Conservation (phyloP, 208 protist species). For the Crithidia mellificae region DNA sequence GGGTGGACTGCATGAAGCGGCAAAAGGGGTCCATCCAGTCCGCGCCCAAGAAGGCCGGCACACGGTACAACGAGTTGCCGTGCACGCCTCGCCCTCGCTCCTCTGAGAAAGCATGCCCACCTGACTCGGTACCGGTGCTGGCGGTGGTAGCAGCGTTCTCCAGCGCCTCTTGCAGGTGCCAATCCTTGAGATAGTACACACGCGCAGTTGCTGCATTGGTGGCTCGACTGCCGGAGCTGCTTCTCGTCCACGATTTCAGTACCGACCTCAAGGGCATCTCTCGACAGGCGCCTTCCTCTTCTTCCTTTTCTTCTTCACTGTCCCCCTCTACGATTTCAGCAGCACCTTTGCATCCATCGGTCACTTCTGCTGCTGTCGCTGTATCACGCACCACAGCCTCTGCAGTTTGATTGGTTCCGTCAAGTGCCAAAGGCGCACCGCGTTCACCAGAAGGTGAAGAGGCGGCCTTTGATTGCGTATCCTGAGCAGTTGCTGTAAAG, state of each 20-base stretch:
- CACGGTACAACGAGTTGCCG: slow-evolving; percentile 58
- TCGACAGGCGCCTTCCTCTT: slow-evolving; percentile 17
- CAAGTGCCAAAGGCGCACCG: too few species aligned
- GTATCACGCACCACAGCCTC: neutral
- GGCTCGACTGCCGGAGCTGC: too few species aligned
- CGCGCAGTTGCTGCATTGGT: neutral
- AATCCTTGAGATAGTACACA: slow-evolving; percentile 79
- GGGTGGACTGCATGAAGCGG: neutral
- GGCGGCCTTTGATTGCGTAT: neutral
- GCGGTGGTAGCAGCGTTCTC: slow-evolving; percentile 22
- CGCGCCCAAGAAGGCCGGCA: slow-evolving; percentile 71
- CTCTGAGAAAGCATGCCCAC: neutral
- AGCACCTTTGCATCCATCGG: too few species aligned
- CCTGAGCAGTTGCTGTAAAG: neutral
- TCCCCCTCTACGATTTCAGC: too few species aligned
- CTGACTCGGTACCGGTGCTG: neutral
- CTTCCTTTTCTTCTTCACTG: neutral
- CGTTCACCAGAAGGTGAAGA: too few species aligned
- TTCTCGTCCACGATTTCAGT: slow-evolving; percentile 22
- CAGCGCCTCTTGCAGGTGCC: slow-evolving; percentile 68
- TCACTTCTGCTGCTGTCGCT: neutral
- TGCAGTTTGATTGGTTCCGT: neutral
- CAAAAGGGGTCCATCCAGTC: slow-evolving; percentile 84
- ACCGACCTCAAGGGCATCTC: slow-evolving; percentile 12
- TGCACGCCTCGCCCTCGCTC: slow-evolving; percentile 20